Evolutionary conservation across 768 basidiomycete genomes (phyloP), one percentile per base, ranked within the genome.

Genomic region (Termitomyces sp.): DNA sequence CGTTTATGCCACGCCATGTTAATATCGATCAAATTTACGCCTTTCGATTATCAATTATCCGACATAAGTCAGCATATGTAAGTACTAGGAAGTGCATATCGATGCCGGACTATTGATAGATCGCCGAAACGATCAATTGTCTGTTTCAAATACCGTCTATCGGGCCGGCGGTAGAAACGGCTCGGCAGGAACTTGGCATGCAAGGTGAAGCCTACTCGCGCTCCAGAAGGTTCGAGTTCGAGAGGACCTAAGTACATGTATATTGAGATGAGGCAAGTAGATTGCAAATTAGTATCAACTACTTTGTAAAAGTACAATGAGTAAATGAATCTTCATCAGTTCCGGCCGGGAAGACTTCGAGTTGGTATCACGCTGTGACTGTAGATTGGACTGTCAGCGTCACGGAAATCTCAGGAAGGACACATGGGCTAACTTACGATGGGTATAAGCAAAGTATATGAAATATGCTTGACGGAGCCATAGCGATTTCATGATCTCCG

Each of bases 301-400:
- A 51, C 24, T 51, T 39, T 4, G 26, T 51, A 37, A 27, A 37
- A 26, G 18, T 51, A 51, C 50, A 51, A n/a, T 9, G 24, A 26
- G 36, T 39, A 27, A 41, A 29, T 52, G 43, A 26, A 44, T 41
- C 26, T 41, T 52, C 37, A 41, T 24, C n/a, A 55, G 43, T 26
- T 55, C 53, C 53, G 53, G 53, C 53, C 53, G 53, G 26, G n/a
- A 10, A 26, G 24, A 42, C 14, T 34, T 22, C 20, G 20, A 36
- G 42, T 34, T 58, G 58, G 58, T 62, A 62, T 62, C 55, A 56
- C 26, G 42, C 27, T 39, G 39, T 31, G 49, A 44, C 60, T 61
- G 36, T 22, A 51, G 36, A 24, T 26, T 29, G 10, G 10, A 12
- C 39, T 36, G 36, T 58, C 37, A 58, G n/a, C n/a, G n/a, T n/a